Base-by-base conservation (phyloP, 352 stramenopile species). In the Pythium chondricola region DNA sequence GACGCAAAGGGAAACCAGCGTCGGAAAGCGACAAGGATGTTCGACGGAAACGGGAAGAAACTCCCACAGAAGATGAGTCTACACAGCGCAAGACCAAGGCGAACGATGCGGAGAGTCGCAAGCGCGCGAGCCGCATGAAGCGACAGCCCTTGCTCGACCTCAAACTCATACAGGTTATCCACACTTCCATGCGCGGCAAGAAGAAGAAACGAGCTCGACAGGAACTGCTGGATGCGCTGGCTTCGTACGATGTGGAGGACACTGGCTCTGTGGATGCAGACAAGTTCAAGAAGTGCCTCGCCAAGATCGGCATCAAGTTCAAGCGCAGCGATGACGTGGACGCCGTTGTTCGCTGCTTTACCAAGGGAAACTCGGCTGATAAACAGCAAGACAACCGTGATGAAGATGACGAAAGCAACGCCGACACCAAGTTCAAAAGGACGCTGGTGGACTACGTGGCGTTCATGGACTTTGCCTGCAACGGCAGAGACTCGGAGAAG, bases 401-500 rank as follows among this genome's bases (percentile, higher is more conserved):
- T 1, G 48, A 48, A 18, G 49, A 57, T 29, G 25, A 45, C 14
- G 46, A 50, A 38, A 47, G 3, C 22, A 1, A 64, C 50, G 31
- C 11, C 46, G 16, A 61, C 37, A 51, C 18, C 20, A 2, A 29
- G 22, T 17, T n/a, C n/a, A n/a, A n/a, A n/a, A n/a, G n/a, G n/a
- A 21, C 11, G 16, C 16, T 54, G 10, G 58, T 87, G 16, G 72
- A 85, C 39, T 89, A 87, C 32, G 30, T 58, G 1, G 46, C 58
- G 4, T 89, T 89, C 42, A 44, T 79, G 18, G 74, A 89, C 29
- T 89, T 85, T 62, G 70, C 70, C 0, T 83, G 69, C 57, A 85
- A 83, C 22, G 67, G 77, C 3, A 70, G 71, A 2, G 74, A 85
- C 59, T 85, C 74, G 7, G 74, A 78, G 26, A 78, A 71, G 37